These are phyloP conservation scores for Apiospora phragmitis DNA, from an alignment of 2,329 filamentous ascomycete species.

Conservation along the genomic window DNA sequence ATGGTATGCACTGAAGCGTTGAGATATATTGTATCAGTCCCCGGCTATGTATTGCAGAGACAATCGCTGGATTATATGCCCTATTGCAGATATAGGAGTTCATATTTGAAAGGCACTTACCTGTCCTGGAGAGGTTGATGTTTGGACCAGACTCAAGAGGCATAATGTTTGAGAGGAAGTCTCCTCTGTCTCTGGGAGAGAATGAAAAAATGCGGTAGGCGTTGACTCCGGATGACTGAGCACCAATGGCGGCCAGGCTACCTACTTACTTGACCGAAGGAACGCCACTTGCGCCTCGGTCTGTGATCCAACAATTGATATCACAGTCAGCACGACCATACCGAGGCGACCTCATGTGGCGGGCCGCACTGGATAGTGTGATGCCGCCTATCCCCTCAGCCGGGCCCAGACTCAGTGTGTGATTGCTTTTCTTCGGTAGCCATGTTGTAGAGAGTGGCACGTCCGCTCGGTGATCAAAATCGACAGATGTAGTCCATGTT, in stretches of 20 bases:
- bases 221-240: background rate
- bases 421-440: background rate
- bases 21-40: no score
- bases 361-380: background rate
- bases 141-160: no score
- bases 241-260: background rate
- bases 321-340: background rate
- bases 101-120: no score
- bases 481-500: background rate
- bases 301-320: background rate
- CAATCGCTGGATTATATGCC: no score
- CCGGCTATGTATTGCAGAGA: no score
- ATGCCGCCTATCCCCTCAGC: background rate
- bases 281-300: background rate
- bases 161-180: no score
- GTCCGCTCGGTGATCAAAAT: background rate
- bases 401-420: background rate
- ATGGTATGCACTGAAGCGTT: no score
- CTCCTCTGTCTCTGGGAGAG: no score
- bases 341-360: background rate
- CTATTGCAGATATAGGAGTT: no score
- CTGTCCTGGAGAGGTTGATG: no score
- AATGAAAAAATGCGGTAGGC: no score
- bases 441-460: background rate
- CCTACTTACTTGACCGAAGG: background rate